A percentile compares a stretch with the other conserved stretches of the same genome.
Evolutionary conservation across 345 rosid species (phyloP).

Genomic region (Eucalyptus pumila): DNA sequence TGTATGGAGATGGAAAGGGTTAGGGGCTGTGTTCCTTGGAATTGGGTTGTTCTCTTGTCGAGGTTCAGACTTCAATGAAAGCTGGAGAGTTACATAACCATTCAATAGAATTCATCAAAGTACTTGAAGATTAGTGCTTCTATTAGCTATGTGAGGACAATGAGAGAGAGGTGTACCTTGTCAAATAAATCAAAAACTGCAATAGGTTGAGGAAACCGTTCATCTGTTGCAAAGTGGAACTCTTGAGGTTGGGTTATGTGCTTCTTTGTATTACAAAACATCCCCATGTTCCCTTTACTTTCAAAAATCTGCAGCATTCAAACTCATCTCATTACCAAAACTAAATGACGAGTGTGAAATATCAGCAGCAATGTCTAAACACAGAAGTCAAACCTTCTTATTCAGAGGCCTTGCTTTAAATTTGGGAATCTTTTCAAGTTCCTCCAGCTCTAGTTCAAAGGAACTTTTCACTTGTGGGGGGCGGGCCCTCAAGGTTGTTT

Average conservation of each 20-base stretch:
- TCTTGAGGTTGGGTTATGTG: constrained; percentile 74
- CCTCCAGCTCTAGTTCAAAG: constrained; percentile 77
- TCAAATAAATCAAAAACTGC: constrained; percentile 66
- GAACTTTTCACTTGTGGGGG: constrained; percentile 68
- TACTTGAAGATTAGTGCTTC: background rate
- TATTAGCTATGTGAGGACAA: background rate
- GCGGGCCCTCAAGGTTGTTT: constrained; percentile 85
- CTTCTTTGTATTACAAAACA: constrained; percentile 67
- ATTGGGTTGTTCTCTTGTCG: constrained; percentile 39
- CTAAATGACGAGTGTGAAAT: background rate
- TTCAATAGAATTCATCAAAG: background rate
- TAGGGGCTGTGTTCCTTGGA: constrained; percentile 69
- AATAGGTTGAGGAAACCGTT: constrained; percentile 62
- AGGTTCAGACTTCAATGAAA: constrained; percentile 71
- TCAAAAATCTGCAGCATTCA: constrained; percentile 63
- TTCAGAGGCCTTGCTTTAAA: constrained; percentile 95
- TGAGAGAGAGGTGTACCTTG: constrained; percentile 28
- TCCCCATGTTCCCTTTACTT: constrained; percentile 87
- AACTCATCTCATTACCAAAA: background rate
- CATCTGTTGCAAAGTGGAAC: constrained; percentile 81
- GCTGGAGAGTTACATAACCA: constrained; percentile 19
- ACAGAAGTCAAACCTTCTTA: constrained; percentile 50
- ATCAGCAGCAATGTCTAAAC: background rate
- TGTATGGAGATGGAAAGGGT: constrained; percentile 84
- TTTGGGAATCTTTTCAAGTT: constrained; percentile 79